Conservation (phyloP, 768 basidiomycete genomes). For the Dioszegia crocea region DNA sequence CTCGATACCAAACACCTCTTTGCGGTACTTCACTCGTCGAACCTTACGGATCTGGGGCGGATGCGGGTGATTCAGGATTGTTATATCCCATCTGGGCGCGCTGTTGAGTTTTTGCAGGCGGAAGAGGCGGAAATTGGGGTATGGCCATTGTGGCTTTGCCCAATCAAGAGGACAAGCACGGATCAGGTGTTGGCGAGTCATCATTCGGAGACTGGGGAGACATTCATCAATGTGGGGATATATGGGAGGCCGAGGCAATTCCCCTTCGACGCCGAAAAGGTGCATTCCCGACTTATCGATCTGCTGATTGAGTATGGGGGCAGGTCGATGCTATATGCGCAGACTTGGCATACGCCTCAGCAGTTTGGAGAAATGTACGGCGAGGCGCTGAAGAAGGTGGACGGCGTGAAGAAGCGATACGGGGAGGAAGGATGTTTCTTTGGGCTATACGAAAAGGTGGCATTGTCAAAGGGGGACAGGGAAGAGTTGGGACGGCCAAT, state of each 20-base stretch:
- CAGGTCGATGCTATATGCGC: slow-evolving; percentile 21
- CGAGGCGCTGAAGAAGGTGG: not conserved
- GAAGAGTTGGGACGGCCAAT: slow-evolving; percentile 11
- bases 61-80: slow-evolving; percentile 23
- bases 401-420: slow-evolving; percentile 6
- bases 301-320: slow-evolving; percentile 5
- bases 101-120: slow-evolving; percentile 8
- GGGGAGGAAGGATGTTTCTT: slow-evolving; percentile 8
- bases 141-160: slow-evolving; percentile 20
- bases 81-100: slow-evolving; percentile 5
- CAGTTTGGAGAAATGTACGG: slow-evolving; percentile 18
- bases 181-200: slow-evolving; percentile 12
- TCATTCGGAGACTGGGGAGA: not conserved
- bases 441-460: slow-evolving; percentile 19
- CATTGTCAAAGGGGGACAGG: slow-evolving; percentile 8
- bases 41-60: slow-evolving; percentile 15
- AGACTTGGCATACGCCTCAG: slow-evolving; percentile 14
- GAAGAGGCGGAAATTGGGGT: slow-evolving; percentile 13
- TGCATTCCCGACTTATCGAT: slow-evolving; percentile 10
- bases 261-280: slow-evolving; percentile 9
- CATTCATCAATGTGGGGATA: slow-evolving; percentile 22
- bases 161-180: slow-evolving; percentile 7
- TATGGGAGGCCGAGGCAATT: slow-evolving; percentile 20
- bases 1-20: slow-evolving; percentile 23
- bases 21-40: slow-evolving; percentile 11